Evolutionary conservation across 1,284 basidiomycete genomes (phyloP).

Genomic region (Leccinum insolens): DNA sequence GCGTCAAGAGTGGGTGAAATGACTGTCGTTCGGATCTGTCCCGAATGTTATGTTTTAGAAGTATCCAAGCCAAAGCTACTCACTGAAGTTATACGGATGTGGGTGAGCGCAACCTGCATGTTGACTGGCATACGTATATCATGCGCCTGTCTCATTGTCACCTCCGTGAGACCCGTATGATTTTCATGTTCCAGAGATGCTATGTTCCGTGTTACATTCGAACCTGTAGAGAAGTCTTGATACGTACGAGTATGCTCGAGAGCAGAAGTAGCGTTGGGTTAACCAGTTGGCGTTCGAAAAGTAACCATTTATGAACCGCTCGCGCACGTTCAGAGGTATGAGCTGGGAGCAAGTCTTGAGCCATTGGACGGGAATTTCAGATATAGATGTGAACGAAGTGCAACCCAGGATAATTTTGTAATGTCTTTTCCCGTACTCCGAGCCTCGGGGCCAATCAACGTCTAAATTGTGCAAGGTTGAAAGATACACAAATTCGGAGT

Average conservation of each 20-base stretch:
- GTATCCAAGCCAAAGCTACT: slow-evolving; percentile 25
- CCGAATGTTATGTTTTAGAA: slow-evolving; percentile 12
- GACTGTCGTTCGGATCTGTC: slow-evolving; percentile 62
- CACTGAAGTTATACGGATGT: slow-evolving; percentile 72
- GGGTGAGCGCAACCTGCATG: slow-evolving; percentile 62
- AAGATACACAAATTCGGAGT: not conserved
- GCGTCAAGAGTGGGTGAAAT: slow-evolving; percentile 56
- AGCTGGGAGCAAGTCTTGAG: slow-evolving; percentile 80
- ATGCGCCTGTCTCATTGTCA: slow-evolving; percentile 63
- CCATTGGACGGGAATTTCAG: slow-evolving; percentile 83
- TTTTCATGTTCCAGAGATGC: slow-evolving; percentile 62
- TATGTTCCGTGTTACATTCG: slow-evolving; percentile 31
- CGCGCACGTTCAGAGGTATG: slow-evolving; percentile 69
- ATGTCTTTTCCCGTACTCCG: slow-evolving; percentile 44
- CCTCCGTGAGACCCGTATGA: slow-evolving; percentile 54
- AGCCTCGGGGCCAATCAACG: slow-evolving; percentile 40
- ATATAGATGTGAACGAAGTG: slow-evolving; percentile 76
- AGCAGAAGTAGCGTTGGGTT: slow-evolving; percentile 69
- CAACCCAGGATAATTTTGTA: slow-evolving; percentile 85
- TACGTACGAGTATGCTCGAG: slow-evolving; percentile 58
- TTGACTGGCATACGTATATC: slow-evolving; percentile 63
- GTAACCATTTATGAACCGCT: slow-evolving; percentile 60
- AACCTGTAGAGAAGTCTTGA: not conserved
- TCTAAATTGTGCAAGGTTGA: slow-evolving; percentile 29
- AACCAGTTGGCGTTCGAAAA: slow-evolving; percentile 82